Conservation (phyloP, 2,329 filamentous ascomycete species). For the Penicillium sp. region DNA sequence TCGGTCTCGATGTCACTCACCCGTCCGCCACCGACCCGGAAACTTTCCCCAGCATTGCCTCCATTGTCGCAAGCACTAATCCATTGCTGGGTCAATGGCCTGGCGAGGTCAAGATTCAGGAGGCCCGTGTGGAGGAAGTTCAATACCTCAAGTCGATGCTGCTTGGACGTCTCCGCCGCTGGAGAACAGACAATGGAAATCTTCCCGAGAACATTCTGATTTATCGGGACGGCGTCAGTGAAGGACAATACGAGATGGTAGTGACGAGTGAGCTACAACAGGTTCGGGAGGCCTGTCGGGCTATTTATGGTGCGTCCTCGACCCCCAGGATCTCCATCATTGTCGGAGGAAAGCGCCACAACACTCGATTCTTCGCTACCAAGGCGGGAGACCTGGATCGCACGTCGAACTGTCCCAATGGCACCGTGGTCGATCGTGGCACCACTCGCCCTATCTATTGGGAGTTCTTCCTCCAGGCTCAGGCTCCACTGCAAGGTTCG, state of each 20-base stretch:
- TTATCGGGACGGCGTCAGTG: constrained; percentile 82
- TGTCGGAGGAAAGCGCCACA: constrained; percentile 78
- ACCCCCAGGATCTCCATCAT: constrained; percentile 67
- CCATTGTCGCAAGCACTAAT: constrained; percentile 69
- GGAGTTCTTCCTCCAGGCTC: constrained; percentile 79
- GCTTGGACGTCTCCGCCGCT: constrained; percentile 56
- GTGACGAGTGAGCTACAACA: constrained; percentile 56
- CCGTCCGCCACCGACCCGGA: constrained; percentile 58
- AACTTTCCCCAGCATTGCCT: constrained; percentile 65
- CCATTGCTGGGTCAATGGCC: constrained; percentile 67
- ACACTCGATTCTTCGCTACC: constrained; percentile 76
- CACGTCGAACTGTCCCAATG: constrained; percentile 61
- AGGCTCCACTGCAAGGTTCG: constrained; percentile 72
- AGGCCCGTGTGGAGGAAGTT: constrained; percentile 60
- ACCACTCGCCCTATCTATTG: constrained; percentile 66
- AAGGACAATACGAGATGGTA: constrained; percentile 68
- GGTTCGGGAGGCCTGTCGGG: constrained; percentile 52
- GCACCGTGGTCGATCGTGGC: constrained; percentile 76
- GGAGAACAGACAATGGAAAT: constrained; percentile 47
- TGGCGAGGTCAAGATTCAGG: constrained; percentile 52
- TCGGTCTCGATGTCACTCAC: constrained; percentile 84
- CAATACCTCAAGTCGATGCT: constrained; percentile 56
- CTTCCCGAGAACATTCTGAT: constrained; percentile 70
- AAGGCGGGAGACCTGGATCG: constrained; percentile 41
- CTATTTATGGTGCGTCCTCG: constrained; percentile 45